Base-by-base conservation (phyloP, 2,329 filamentous ascomycete species). In the Fusarium veterinarium region DNA sequence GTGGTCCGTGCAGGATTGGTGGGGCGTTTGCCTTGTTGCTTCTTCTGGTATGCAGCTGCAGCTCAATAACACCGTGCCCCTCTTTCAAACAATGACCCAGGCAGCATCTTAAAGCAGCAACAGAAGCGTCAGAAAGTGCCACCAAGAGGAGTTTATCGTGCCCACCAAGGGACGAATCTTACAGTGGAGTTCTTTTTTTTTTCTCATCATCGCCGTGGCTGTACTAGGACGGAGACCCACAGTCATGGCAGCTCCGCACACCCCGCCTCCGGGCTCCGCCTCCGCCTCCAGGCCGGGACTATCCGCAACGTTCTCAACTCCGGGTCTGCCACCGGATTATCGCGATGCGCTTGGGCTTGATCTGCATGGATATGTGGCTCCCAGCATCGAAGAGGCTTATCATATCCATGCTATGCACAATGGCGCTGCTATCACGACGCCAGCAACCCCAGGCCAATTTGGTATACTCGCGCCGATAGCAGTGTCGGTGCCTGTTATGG, bases 381-480 rank as follows among this genome's bases (percentile, higher is more conserved):
- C 69, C 11, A 46, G 40, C 14, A 55, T 77, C 13, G 75, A 71
- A 48, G 67, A 71, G 23, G 48, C 67, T 7, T 79, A 77, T 55
- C 72, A 68, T 11, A 51, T 69, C 25, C 49, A 65, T 19, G 20
- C 48, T 20, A 40, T 48, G 14, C 62, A 74, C 13, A 64, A 19
- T 20, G 57, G 48, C 23, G 14, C 41, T 59, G 52, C 48, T 41
- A 46, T 61, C n/a, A 20, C 30, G 37, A 40, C 60, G 17, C 38
- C 46, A 19, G 19, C 46, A 37, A 66, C 62, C 17, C 40, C 63
- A 38, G 82, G 82, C 10, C 86, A 85, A 69, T 88, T 87, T 73
- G 84, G 85, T 46, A 83, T 87, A 61, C 76, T 88, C 66, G 82
- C 84, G 11, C 80, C 81, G 62, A 76, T 79, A 25, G 38, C 37